phyloP scores from a whole-genome alignment of 495 filamentous ascomycete genomes.

The Aspergillus conjunctus region DNA sequence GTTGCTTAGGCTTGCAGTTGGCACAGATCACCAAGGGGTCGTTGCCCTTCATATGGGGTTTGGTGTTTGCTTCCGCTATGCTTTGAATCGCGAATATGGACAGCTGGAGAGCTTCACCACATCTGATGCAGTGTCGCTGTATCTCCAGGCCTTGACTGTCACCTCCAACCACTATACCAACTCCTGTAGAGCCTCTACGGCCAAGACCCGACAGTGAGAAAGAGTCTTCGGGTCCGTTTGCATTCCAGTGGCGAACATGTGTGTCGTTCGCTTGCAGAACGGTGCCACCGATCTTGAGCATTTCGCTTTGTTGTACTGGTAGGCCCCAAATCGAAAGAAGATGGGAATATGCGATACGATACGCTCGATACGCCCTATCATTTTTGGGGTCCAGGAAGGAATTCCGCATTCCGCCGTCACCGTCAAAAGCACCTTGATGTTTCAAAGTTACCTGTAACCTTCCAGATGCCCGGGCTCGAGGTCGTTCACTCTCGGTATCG shows the following conservation, averaged over 20 bases:
- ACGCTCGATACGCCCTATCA: slow-evolving; percentile 62
- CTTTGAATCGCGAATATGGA: slow-evolving; percentile 43
- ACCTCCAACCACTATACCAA: not conserved
- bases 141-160: slow-evolving; percentile 40
- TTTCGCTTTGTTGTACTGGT: slow-evolving; percentile 71
- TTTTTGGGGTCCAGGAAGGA: slow-evolving; percentile 70
- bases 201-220: slow-evolving; percentile 24
- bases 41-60: slow-evolving; percentile 26
- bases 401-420: slow-evolving; percentile 67
- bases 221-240: slow-evolving; percentile 29
- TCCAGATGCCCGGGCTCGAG: slow-evolving; percentile 27
- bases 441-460: slow-evolving; percentile 66
- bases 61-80: slow-evolving; percentile 26
- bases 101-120: slow-evolving; percentile 42
- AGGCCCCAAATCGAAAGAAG: slow-evolving; percentile 82
- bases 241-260: slow-evolving; percentile 27
- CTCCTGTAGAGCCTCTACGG: slow-evolving; percentile 16
- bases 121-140: slow-evolving; percentile 48
- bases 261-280: slow-evolving; percentile 21
- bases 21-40: slow-evolving; percentile 29
- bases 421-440: slow-evolving; percentile 76
- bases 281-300: slow-evolving; percentile 69
- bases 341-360: slow-evolving; percentile 79
- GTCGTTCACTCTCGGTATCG: slow-evolving; percentile 50
- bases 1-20: slow-evolving; percentile 44